Percentiles rank a stretch among this genome's conserved stretches.
These are phyloP conservation scores for Eucalyptus marginata DNA, from an alignment of 345 rosid genomes.

Conservation along the genomic window DNA sequence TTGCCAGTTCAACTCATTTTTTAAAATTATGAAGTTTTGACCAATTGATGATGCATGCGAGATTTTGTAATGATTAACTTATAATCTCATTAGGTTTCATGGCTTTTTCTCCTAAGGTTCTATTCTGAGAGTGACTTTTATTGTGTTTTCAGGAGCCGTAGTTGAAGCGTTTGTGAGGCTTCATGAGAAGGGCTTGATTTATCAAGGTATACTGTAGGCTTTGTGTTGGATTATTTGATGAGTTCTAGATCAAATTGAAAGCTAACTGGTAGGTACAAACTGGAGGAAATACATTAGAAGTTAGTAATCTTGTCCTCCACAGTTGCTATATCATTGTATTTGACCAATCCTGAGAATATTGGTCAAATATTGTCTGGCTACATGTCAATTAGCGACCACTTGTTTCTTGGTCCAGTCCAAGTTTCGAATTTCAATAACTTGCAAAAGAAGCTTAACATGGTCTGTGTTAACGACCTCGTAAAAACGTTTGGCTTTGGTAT, in stretches of 20 bases:
- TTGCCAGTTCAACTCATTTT: background rate
- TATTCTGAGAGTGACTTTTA: constrained; percentile 12
- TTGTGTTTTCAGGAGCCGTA: constrained; percentile 65
- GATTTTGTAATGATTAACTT: background rate
- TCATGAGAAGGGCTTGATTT: constrained; percentile 90
- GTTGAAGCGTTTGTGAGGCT: constrained; percentile 87
- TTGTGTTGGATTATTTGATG: background rate
- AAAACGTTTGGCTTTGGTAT: background rate
- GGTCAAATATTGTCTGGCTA: background rate
- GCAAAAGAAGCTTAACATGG: background rate
- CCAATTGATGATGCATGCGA: background rate
- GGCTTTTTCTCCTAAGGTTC: background rate
- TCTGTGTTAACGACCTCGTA: background rate
- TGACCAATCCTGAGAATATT: background rate
- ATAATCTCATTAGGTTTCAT: background rate
- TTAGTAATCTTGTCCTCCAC: background rate
- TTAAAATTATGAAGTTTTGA: background rate
- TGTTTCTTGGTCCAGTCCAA: background rate
- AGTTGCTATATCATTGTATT: background rate
- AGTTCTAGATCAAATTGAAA: background rate
- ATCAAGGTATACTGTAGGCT: constrained; percentile 43
- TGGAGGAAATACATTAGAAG: background rate
- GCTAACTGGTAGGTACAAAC: background rate
- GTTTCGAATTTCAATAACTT: background rate
- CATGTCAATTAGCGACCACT: background rate